Conservation (phyloP, 352 stramenopile genomes). For the Aphanomyces cochlioides region DNA sequence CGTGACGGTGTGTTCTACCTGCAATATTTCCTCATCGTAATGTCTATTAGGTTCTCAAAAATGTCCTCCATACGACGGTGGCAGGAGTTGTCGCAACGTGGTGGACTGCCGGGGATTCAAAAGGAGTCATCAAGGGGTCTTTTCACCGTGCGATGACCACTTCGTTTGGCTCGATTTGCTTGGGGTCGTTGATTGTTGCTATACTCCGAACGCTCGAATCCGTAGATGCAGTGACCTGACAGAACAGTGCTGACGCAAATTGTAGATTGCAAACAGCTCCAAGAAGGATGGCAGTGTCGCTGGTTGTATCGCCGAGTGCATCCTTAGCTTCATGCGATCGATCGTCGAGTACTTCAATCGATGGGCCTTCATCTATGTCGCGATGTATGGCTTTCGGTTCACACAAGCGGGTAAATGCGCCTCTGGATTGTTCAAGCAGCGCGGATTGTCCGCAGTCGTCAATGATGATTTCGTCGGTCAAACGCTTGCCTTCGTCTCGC, state of each 20-base stretch:
- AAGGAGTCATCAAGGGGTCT: slow-evolving; percentile 39
- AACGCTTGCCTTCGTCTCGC: slow-evolving; percentile 56
- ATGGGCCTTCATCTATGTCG: slow-evolving; percentile 71
- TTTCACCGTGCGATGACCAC: slow-evolving; percentile 58
- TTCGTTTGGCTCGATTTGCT: slow-evolving; percentile 86
- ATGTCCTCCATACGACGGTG: slow-evolving; percentile 79
- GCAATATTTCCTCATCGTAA: neutral
- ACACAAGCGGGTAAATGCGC: slow-evolving; percentile 44
- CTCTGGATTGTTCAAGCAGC: slow-evolving; percentile 52
- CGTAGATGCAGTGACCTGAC: slow-evolving; percentile 24
- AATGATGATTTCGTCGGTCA: slow-evolving; percentile 69
- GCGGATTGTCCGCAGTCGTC: slow-evolving; percentile 58
- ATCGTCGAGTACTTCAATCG: slow-evolving; percentile 76
- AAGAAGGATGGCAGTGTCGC: slow-evolving; percentile 45
- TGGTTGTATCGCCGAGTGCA: slow-evolving; percentile 44
- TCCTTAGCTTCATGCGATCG: slow-evolving; percentile 55
- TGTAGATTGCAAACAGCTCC: slow-evolving; percentile 16
- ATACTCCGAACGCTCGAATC: slow-evolving; percentile 66
- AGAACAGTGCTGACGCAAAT: neutral
- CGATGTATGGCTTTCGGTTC: slow-evolving; percentile 68
- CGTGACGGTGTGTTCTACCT: slow-evolving; percentile 37
- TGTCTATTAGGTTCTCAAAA: slow-evolving; percentile 34
- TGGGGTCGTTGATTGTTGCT: slow-evolving; percentile 68
- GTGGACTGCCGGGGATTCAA: slow-evolving; percentile 44
- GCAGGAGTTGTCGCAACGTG: slow-evolving; percentile 83